Conservation (phyloP, 306 rosid species). For the Senna tora region DNA sequence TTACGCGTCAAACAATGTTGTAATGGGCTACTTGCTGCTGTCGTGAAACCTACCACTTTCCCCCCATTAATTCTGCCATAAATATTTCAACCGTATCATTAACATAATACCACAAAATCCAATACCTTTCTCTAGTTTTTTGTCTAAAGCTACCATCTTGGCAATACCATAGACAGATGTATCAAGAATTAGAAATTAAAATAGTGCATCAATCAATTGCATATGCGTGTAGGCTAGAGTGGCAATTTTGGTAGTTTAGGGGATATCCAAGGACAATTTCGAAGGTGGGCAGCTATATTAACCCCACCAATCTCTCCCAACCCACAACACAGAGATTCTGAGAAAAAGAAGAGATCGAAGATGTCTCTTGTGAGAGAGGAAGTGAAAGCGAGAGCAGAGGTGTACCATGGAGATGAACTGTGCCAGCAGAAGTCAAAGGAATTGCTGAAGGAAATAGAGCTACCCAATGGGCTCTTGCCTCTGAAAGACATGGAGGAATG, state of each 20-base stretch:
- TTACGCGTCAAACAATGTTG: constrained; percentile 6
- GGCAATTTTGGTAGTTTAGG: constrained; percentile 42
- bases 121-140: background rate
- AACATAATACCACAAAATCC: background rate
- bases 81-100: constrained; percentile 43
- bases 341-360: background rate
- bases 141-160: background rate
- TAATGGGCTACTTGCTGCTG: constrained; percentile 1
- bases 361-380: constrained; percentile 69
- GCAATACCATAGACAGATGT: background rate
- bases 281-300: constrained; percentile 43
- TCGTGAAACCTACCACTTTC: constrained; percentile 27
- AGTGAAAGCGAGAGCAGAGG: constrained; percentile 62
- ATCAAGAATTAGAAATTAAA: too few relatives aligned
- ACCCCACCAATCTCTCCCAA: constrained; percentile 15
- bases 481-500: constrained; percentile 77
- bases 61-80: constrained; percentile 44
- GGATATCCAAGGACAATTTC: constrained; percentile 43
- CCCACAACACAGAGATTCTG: background rate
- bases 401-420: constrained; percentile 72
- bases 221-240: background rate
- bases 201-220: too few relatives aligned
- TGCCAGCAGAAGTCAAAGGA: constrained; percentile 66
- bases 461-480: constrained; percentile 87
- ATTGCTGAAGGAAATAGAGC: constrained; percentile 60